Evolutionary conservation across 2,329 filamentous ascomycete species (phyloP), one percentile per base, ranked within the genome.

Genomic region (Colletotrichum aenigma): DNA sequence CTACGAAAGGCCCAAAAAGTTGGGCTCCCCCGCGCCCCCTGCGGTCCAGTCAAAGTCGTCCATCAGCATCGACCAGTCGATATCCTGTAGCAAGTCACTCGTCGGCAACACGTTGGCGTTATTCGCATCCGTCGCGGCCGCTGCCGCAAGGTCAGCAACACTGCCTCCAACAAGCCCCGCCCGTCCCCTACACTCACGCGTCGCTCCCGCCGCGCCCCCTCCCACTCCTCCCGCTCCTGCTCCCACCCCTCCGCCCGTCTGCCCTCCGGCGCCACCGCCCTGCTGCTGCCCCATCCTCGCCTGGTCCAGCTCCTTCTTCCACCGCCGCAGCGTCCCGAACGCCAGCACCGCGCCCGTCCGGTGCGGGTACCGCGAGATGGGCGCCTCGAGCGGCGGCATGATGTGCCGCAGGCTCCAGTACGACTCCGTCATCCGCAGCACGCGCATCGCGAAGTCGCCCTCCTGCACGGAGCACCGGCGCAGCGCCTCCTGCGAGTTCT

Each of bases 61-160:
- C 83, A 89, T 86, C 36, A 89, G 85, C 71, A 87, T 85, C 75
- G 86, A 84, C 88, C 88, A 89, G 79, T 89, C 88, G 55, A 89
- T 84, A 60, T 87, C 85, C 66, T 87, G 85, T 34, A 88, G 82
- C 4, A 81, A 80, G 66, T 87, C 86, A 18, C 66, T 73, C 64
- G 61, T 28, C 69, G 71, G 48, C 66, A 66, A 43, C n/a, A 67
- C 43, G 32, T 34, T 38, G 21, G 74, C n/a, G 34, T 69, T 66
- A 28, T 26, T 64, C 64, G 64, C n/a, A 30, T 75, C 58, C 60
- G 66, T 60, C 36, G 64, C 64, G 28, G 74, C 74, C 48, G 72
- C 67, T 68, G 62, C 72, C 60, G 62, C 68, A 34, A 67, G 66
- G 75, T 76, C 72, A 72, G 72, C 58, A 72, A 75, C 61, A 34